Base-by-base conservation (phyloP, 192 early-diverging fungal genomes). In the Coemansia sp. region DNA sequence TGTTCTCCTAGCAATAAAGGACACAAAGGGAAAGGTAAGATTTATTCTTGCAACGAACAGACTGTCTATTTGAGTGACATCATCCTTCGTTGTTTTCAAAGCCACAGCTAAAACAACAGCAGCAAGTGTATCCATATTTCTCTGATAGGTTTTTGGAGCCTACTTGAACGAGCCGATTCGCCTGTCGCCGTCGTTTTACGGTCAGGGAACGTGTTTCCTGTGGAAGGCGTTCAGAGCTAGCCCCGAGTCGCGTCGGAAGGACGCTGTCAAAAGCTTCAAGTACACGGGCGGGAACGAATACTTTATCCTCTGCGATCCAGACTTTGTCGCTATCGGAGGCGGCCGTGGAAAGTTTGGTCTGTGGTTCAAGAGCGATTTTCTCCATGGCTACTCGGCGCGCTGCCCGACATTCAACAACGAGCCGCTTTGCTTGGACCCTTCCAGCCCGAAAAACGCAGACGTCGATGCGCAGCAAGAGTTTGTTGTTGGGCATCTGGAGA, bases 231-330 rank as follows among this genome's bases (percentile, higher is more conserved):
- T 57, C 60, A 45, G 57, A 64, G 77, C 74, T 36, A 79, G 28
- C 28, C 79, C 67, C 19, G 40, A 81, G 57, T 72, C 70, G 19
- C 79, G 74, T 40, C 64, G 58, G 55, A 76, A 73, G 44, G 79
- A 76, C 57, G 70, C 79, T 36, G 72, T 87, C 17, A 81, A 84
- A 55, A 76, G 79, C 36, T 93, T 86, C 74, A 81, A 82, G 34
- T 91, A 88, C 77, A 84, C 88, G 13, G 91, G 89, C 52, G 84
- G 81, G 31, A 93, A 93, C 58, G 89, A 93, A 52, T 93, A 91
- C 62, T 86, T 91, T 76, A 82, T 93, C 19, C 66, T 89, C 29
- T 86, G 85, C 23, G 89, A 92, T 56, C 79, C 83, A 2, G 85
- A 86, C 28, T 92, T 88, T 69, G 81, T 93, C 13, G 90, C 89